phyloP scores from a whole-genome alignment of 768 basidiomycete genomes.

The Candolleomyces efflorescens region DNA sequence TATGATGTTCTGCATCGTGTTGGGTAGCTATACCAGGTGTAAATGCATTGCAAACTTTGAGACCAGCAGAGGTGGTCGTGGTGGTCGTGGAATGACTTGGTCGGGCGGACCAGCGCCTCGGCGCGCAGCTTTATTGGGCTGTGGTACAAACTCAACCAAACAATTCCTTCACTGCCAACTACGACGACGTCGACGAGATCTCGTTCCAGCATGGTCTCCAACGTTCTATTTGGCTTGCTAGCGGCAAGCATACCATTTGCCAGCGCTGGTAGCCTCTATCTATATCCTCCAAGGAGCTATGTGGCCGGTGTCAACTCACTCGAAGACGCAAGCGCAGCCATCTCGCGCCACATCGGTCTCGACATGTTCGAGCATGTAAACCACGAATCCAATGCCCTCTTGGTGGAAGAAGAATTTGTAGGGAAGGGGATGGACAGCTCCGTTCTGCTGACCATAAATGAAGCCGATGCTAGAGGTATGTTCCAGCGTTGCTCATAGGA shows the following conservation, averaged over 20 bases:
- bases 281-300: constrained; percentile 41
- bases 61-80: neutral
- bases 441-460: constrained; percentile 53
- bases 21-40: neutral
- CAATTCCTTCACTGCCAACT: constrained; percentile 7
- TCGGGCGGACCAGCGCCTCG: neutral
- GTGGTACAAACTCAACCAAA: neutral
- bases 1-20: neutral
- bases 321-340: constrained; percentile 51
- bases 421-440: constrained; percentile 49
- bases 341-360: constrained; percentile 70
- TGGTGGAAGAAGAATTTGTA: constrained; percentile 46
- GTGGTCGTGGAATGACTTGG: neutral
- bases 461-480: constrained; percentile 52
- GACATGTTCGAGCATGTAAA: constrained; percentile 55
- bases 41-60: neutral
- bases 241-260: constrained; percentile 31
- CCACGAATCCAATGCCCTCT: constrained; percentile 26
- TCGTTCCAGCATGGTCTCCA: constrained; percentile 19
- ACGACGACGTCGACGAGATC: constrained; percentile 1
- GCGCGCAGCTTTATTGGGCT: neutral
- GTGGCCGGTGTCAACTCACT: constrained; percentile 39
- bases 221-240: constrained; percentile 21
- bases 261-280: constrained; percentile 55
- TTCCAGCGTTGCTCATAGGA: constrained; percentile 11